A percentile compares a stretch with the other conserved stretches of the same genome.
Conservation (phyloP, 2,329 filamentous ascomycete genomes). For the Thermochaetoides dissita region DNA sequence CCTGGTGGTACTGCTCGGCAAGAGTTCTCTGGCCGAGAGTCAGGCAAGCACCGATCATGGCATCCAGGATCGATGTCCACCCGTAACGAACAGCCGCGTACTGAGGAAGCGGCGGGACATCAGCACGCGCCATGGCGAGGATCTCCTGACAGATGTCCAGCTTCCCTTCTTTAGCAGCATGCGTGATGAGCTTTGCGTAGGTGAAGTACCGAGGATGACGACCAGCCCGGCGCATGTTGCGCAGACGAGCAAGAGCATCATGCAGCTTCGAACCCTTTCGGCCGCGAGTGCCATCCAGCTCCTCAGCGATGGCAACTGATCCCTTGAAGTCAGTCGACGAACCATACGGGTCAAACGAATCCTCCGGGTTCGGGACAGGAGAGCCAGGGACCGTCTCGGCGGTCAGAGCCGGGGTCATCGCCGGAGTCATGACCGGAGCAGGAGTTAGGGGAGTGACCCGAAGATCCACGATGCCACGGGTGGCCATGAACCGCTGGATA, state of each 20-base stretch:
- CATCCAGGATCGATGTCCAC: conserved; percentile 90
- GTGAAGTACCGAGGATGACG: conserved; percentile 91
- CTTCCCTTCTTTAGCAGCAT: conserved; percentile 73
- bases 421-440: conserved; percentile 29
- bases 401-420: conserved; percentile 32
- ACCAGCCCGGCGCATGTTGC: conserved; percentile 83
- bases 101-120: conserved; percentile 72
- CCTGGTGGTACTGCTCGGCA: conserved; percentile 79
- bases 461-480: conserved; percentile 39
- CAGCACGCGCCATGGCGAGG: conserved; percentile 72
- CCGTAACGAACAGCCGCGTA: conserved; percentile 83
- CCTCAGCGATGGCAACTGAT: conserved; percentile 77
- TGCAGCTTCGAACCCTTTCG: conserved; percentile 60
- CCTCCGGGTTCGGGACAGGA: conserved; percentile 52
- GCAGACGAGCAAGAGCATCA: conserved; percentile 70
- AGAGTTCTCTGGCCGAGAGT: conserved; percentile 66
- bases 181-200: conserved; percentile 87
- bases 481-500: conserved; percentile 44
- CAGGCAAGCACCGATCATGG: conserved; percentile 88
- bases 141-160: conserved; percentile 75
- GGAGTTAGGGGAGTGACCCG: conserved; percentile 21
- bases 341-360: conserved; percentile 81
- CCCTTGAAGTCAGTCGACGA: conserved; percentile 86
- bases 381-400: conserved; percentile 41
- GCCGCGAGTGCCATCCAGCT: conserved; percentile 68